Evolutionary conservation across 805 yeast species (phyloP).

Genomic region (Metschnikowia cubensis): DNA sequence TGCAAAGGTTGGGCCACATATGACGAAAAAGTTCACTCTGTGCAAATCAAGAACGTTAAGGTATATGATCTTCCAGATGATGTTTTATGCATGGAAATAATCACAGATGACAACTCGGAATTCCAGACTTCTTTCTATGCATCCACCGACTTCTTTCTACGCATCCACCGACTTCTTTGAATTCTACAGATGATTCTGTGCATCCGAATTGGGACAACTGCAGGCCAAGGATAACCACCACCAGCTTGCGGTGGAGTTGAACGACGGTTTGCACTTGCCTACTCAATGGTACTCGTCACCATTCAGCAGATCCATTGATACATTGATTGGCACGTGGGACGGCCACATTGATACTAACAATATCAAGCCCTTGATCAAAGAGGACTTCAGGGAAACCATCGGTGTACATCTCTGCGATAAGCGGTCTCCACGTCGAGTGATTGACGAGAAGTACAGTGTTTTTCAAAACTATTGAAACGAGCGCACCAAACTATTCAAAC

Average conservation of each 20-base stretch:
- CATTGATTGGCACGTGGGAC: slow-evolving; percentile 46
- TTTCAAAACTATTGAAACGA: too few species aligned
- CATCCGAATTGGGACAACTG: slow-evolving; percentile 37
- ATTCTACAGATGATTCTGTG: too few species aligned
- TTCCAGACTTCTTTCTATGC: too few species aligned
- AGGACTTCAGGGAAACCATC: slow-evolving; percentile 45
- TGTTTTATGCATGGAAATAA: too few species aligned
- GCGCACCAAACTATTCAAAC: too few species aligned
- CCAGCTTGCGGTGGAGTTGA: slow-evolving; percentile 39
- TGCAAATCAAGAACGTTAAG: too few species aligned
- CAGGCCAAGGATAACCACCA: slow-evolving; percentile 44
- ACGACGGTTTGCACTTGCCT: slow-evolving; percentile 30
- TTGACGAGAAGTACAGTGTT: slow-evolving; percentile 41
- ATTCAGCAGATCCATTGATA: slow-evolving; percentile 46
- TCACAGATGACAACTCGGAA: too few species aligned
- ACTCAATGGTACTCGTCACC: slow-evolving; percentile 45
- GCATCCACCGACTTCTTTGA: too few species aligned
- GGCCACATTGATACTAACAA: slow-evolving; percentile 21
- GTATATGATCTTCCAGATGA: too few species aligned
- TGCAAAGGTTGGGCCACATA: too few species aligned
- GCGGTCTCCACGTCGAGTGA: slow-evolving; percentile 34
- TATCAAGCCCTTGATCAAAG: slow-evolving; percentile 39
- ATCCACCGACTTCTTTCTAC: too few species aligned
- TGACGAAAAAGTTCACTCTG: too few species aligned
- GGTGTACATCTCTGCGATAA: slow-evolving; percentile 52